Conservation (phyloP, 345 rosid genomes). For the Anastatica hierochuntica region DNA sequence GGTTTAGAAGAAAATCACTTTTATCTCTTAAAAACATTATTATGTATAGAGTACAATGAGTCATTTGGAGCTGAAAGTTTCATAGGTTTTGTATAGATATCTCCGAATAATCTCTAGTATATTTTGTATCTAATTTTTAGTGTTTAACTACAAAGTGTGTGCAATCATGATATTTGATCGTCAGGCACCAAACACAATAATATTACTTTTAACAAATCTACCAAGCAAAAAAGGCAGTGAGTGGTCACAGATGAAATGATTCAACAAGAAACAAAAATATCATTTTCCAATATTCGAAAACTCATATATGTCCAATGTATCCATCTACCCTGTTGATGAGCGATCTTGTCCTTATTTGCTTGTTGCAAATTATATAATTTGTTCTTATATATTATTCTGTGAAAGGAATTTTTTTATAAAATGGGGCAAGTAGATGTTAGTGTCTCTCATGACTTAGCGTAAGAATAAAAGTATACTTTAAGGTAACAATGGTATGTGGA, state of each 20-base stretch:
- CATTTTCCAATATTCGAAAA: neutral
- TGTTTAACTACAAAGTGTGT: too few species aligned
- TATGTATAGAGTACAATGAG: too few species aligned
- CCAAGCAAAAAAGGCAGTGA: neutral
- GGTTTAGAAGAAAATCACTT: too few species aligned
- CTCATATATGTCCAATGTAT: constrained; percentile 24
- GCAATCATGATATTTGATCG: constrained; percentile 12
- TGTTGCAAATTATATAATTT: constrained; percentile 1
- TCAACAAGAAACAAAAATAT: neutral
- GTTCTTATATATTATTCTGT: neutral
- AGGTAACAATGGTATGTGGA: too few species aligned
- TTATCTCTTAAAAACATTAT: too few species aligned
- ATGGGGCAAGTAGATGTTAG: constrained; percentile 20
- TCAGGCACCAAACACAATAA: constrained; percentile 6
- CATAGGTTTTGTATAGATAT: too few species aligned
- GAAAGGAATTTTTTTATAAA: constrained; percentile 3
- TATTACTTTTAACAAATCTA: constrained; percentile 13
- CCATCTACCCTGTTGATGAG: constrained; percentile 6
- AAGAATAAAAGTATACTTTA: constrained; percentile 13
- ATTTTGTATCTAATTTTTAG: too few species aligned
- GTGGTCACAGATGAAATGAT: constrained; percentile 14
- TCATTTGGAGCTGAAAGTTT: too few species aligned
- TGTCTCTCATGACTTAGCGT: constrained; percentile 22
- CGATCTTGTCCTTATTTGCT: constrained; percentile 14
- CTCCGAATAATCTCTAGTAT: too few species aligned